These are phyloP conservation scores for Fistulina hepatica DNA, from an alignment of 1,284 basidiomycete species.

Conservation along the genomic window DNA sequence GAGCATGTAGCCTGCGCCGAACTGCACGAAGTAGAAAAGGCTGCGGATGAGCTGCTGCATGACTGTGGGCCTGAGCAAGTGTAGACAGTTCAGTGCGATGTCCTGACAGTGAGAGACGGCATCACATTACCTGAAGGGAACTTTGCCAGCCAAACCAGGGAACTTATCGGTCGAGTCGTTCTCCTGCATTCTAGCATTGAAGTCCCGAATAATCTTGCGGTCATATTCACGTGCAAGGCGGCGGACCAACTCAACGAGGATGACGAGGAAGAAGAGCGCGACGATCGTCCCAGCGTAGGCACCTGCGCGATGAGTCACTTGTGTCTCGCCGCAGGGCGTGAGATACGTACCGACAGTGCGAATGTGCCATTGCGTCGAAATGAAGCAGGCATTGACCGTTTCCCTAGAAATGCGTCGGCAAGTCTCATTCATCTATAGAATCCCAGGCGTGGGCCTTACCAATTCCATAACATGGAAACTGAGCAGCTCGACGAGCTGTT, in stretches of 20 bases:
- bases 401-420: slow-evolving; percentile 4
- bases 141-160: not conserved
- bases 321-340: not conserved
- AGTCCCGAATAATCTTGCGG: slow-evolving; percentile 9
- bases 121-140: slow-evolving; percentile 5
- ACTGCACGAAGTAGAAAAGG: slow-evolving; percentile 14
- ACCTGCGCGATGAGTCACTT: slow-evolving; percentile 1
- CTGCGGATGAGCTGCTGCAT: slow-evolving; percentile 15
- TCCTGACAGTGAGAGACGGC: not conserved
- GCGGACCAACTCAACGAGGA: slow-evolving; percentile 13
- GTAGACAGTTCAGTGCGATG: not conserved
- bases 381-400: slow-evolving; percentile 15
- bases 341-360: slow-evolving; percentile 8
- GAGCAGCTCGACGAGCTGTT: slow-evolving; percentile 6
- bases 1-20: slow-evolving; percentile 14
- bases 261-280: slow-evolving; percentile 12
- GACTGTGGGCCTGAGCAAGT: slow-evolving; percentile 9
- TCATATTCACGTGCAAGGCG: slow-evolving; percentile 14
- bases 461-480: slow-evolving; percentile 15
- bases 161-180: not conserved
- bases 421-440: not conserved
- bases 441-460: slow-evolving; percentile 9
- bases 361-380: slow-evolving; percentile 15
- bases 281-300: slow-evolving; percentile 14
- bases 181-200: slow-evolving; percentile 2